Conservation (phyloP, 495 filamentous ascomycete genomes). For the Aspergillus homomorphus region DNA sequence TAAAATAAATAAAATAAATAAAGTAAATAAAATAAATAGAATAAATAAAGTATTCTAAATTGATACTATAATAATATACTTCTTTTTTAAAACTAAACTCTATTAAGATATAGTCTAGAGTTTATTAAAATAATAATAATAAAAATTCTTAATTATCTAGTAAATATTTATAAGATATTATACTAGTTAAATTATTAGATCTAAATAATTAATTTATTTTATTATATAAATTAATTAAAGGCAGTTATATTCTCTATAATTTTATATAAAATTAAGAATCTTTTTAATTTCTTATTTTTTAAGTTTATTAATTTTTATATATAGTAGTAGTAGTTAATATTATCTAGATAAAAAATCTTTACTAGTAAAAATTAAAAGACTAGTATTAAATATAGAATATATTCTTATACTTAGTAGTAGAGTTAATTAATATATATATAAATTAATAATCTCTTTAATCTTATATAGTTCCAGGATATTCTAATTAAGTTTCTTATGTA, state of each 20-base stretch:
- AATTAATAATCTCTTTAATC: too few species aligned
- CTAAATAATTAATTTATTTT: not conserved
- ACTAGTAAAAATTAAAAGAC: conserved; percentile 1
- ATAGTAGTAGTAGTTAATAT: not conserved
- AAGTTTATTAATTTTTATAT: not conserved
- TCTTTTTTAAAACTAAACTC: too few species aligned
- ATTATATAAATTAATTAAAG: not conserved
- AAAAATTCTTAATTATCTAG: not conserved
- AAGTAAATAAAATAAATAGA: too few species aligned
- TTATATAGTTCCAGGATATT: too few species aligned
- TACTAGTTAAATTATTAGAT: not conserved
- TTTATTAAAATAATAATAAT: conserved; percentile 2
- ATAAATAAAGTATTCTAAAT: too few species aligned
- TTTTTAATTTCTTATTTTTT: too few species aligned
- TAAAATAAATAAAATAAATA: too few species aligned
- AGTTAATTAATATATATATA: not conserved
- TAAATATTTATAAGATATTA: not conserved
- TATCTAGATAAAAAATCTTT: not conserved
- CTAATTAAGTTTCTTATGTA: too few species aligned
- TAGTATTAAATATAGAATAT: not conserved
- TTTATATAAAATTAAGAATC: not conserved
- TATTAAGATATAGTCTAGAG: too few species aligned
- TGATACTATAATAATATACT: too few species aligned
- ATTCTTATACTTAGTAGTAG: too few species aligned
- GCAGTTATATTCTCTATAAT: not conserved